A percentile compares a stretch with the other conserved stretches of the same genome.
These are phyloP conservation scores for Amorphotheca resinae DNA, from an alignment of 495 filamentous ascomycete species.

Conservation along the genomic window DNA sequence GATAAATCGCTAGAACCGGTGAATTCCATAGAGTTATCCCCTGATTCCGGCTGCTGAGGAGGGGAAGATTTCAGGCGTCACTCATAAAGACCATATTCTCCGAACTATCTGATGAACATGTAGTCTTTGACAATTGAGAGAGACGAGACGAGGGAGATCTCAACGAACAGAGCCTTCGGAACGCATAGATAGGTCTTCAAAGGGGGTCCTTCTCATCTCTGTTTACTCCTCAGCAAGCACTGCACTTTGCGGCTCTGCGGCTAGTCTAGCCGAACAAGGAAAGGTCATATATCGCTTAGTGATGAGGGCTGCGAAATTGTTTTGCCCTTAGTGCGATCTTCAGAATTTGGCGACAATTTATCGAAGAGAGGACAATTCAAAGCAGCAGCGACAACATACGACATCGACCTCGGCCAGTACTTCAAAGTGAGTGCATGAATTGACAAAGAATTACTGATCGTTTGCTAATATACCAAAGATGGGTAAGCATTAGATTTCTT, in stretches of 20 bases:
- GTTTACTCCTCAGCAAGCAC: not conserved
- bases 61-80: too few relatives aligned
- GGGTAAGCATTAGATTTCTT: constrained; percentile 32
- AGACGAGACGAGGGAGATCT: too few relatives aligned
- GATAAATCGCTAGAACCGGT: constrained; percentile 3
- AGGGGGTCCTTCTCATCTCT: not conserved
- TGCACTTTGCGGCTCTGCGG: not conserved
- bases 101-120: too few relatives aligned
- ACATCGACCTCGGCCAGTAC: constrained; percentile 38
- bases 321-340: not conserved
- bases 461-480: constrained; percentile 28
- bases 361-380: not conserved
- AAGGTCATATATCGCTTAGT: not conserved
- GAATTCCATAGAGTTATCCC: not conserved
- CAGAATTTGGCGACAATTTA: not conserved
- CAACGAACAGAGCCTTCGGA: too few relatives aligned
- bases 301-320: not conserved
- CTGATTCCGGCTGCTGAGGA: not conserved
- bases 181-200: too few relatives aligned
- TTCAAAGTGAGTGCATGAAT: constrained; percentile 34
- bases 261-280: not conserved
- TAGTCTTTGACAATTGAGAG: too few relatives aligned
- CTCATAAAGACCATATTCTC: too few relatives aligned
- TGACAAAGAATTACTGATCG: constrained; percentile 21
- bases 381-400: constrained; percentile 30